A percentile compares a stretch with the other conserved stretches of the same genome.
These are phyloP conservation scores for Plasmodium sp. DNA, from an alignment of 169 alveolate genomes.

Conservation along the genomic window DNA sequence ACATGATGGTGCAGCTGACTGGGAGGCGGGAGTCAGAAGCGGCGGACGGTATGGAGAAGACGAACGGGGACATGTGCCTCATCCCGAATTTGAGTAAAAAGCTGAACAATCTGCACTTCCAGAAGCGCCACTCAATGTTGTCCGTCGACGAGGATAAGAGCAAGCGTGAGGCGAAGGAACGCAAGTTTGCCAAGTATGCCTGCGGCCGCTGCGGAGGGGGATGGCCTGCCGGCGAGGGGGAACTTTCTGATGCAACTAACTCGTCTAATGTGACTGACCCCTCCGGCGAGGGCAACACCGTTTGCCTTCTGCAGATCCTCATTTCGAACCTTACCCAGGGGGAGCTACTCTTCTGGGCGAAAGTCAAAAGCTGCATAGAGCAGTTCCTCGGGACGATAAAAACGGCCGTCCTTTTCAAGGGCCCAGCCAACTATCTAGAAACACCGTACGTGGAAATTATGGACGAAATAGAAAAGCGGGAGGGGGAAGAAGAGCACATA, in stretches of 20 bases:
- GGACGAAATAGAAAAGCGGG: neutral
- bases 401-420: neutral
- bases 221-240: neutral
- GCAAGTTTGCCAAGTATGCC: conserved; percentile 28
- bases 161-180: conserved; percentile 6
- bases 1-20: neutral
- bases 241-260: neutral
- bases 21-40: neutral
- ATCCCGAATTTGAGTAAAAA: conserved; percentile 5
- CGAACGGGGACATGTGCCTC: neutral
- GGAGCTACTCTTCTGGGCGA: conserved; percentile 43
- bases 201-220: conserved; percentile 28
- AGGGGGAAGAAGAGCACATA: neutral
- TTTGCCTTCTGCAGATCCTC: conserved; percentile 56
- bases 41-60: neutral
- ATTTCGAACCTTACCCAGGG: conserved; percentile 46
- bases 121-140: neutral
- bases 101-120: neutral
- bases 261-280: neutral
- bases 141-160: conserved; percentile 26
- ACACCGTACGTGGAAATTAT: conserved; percentile 43
- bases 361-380: conserved; percentile 20
- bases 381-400: conserved; percentile 36
- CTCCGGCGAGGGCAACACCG: neutral
- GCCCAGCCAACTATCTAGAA: conserved; percentile 25